These are phyloP conservation scores for Microstegium vimineum DNA, from an alignment of 176 grass and related monocot species.

Conservation along the genomic window DNA sequence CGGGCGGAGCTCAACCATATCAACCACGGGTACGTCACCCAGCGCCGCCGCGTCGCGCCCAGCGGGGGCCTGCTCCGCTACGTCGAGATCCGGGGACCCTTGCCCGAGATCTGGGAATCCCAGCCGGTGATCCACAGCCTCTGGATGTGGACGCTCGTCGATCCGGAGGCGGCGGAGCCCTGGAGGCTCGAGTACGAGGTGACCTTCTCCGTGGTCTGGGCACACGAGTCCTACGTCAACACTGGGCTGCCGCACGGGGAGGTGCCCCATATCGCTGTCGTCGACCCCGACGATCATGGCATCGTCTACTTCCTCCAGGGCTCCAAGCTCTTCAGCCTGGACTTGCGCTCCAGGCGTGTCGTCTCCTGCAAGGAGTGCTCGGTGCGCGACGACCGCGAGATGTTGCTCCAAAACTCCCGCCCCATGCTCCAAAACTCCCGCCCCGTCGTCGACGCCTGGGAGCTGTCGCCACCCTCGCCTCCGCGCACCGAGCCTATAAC, in stretches of 20 bases:
- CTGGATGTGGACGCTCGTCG: neutral
- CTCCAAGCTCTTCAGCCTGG: neutral
- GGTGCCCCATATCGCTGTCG: neutral
- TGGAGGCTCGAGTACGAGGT: neutral
- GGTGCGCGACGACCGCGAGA: too few relatives aligned
- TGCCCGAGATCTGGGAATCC: too few relatives aligned
- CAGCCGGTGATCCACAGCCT: neutral
- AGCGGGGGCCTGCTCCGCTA: slow-evolving; percentile 3
- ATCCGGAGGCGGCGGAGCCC: neutral
- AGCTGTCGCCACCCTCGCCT: too few relatives aligned
- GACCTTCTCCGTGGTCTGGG: neutral
- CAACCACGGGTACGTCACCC: too few relatives aligned
- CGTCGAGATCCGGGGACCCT: neutral
- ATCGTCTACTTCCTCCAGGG: slow-evolving; percentile 5
- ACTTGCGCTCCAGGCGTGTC: neutral
- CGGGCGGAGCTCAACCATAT: too few relatives aligned
- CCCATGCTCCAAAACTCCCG: too few relatives aligned
- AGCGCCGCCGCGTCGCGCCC: neutral
- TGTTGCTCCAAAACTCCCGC: too few relatives aligned
- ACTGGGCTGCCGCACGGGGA: neutral
- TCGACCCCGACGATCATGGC: neutral
- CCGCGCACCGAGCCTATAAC: too few relatives aligned
- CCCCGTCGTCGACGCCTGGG: too few relatives aligned
- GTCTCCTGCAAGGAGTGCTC: neutral
- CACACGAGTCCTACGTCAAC: neutral